phyloP scores from a whole-genome alignment of 768 basidiomycete genomes.

The Udeniomyces megalosporus region DNA sequence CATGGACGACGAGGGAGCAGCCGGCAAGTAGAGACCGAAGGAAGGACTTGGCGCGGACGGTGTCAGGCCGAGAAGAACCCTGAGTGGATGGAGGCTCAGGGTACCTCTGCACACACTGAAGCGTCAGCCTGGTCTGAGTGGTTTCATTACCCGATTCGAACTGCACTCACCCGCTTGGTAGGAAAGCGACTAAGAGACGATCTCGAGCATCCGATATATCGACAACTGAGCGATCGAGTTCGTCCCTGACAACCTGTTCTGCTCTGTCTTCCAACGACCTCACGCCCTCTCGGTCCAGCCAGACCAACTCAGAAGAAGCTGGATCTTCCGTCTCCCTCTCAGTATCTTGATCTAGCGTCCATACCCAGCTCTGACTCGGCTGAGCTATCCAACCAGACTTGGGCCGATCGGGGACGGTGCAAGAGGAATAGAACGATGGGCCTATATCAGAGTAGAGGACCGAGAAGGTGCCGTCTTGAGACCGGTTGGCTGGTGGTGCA shows the following conservation, averaged over 20 bases:
- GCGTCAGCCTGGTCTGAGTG: neutral
- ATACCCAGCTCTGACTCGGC: neutral
- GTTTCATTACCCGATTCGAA: no score
- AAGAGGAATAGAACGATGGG: neutral
- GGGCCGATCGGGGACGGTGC: neutral
- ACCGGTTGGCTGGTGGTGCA: neutral
- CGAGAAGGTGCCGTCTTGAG: neutral
- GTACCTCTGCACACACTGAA: neutral
- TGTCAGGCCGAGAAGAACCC: neutral
- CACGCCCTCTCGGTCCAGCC: neutral
- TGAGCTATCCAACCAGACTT: neutral
- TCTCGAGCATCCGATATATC: no score
- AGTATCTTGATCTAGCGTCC: no score
- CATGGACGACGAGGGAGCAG: neutral
- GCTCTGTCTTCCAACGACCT: neutral
- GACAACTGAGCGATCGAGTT: no score
- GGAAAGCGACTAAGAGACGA: no score
- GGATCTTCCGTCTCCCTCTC: neutral
- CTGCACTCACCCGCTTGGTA: no score
- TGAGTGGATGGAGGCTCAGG: neutral
- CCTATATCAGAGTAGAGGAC: slow-evolving; percentile 7
- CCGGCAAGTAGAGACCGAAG: neutral
- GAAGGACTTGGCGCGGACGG: neutral
- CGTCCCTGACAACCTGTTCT: neutral
- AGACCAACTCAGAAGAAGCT: neutral